Evolutionary conservation across 2,329 filamentous ascomycete genomes (phyloP).

Genomic region (Penicillium sp.): DNA sequence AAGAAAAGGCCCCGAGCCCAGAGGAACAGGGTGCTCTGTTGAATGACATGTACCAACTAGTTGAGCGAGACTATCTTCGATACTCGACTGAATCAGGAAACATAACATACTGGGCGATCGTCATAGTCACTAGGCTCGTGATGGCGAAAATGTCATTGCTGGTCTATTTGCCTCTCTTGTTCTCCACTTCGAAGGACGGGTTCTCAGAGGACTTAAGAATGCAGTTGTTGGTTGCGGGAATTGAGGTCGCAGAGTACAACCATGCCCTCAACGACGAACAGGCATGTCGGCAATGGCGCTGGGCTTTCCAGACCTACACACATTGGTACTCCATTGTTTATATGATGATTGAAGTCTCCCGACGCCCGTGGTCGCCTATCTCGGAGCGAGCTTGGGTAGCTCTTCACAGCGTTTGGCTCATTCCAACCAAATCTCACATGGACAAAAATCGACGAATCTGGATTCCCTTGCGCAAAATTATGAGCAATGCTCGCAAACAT

Average conservation of each 20-base stretch:
- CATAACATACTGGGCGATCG: constrained; percentile 52
- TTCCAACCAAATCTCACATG: constrained; percentile 32
- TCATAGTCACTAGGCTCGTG: constrained; percentile 44
- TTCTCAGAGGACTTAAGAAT: constrained; percentile 38
- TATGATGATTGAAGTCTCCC: constrained; percentile 54
- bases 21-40: constrained; percentile 50
- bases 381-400: constrained; percentile 53
- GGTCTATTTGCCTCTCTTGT: constrained; percentile 56
- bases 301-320: constrained; percentile 61
- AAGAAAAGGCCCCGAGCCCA: constrained; percentile 33
- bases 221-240: constrained; percentile 39
- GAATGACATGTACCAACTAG: constrained; percentile 46
- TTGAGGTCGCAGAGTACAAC: constrained; percentile 52
- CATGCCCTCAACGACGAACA: constrained; percentile 56
- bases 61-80: constrained; percentile 49
- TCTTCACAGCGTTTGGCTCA: constrained; percentile 47
- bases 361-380: constrained; percentile 49
- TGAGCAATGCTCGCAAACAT: constrained; percentile 32
- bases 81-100: constrained; percentile 39
- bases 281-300: constrained; percentile 55
- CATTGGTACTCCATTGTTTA: constrained; percentile 63
- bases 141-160: constrained; percentile 48
- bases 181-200: constrained; percentile 34
- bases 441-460: constrained; percentile 37
- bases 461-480: constrained; percentile 37